phyloP scores from a whole-genome alignment of 305 asterid species.

The Rubia tinctorum region DNA sequence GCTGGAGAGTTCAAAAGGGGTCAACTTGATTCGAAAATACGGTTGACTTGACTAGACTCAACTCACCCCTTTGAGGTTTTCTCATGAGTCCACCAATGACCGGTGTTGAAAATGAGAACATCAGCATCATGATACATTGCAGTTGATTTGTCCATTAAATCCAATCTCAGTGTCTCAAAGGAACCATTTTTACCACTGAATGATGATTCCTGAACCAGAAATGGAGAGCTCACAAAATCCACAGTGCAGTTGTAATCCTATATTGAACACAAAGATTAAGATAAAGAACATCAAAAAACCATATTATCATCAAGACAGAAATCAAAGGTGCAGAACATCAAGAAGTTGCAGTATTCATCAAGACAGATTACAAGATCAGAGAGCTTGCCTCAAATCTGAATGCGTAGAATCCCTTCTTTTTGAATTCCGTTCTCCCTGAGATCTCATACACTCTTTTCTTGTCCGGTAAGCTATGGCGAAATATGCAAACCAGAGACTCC shows the following conservation, averaged over 20 bases:
- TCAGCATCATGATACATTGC: slow-evolving; percentile 91
- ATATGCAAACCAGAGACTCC: slow-evolving; percentile 92
- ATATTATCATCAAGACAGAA: not conserved
- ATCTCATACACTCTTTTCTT: slow-evolving; percentile 75
- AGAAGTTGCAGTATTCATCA: not conserved
- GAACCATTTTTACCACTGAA: slow-evolving; percentile 54
- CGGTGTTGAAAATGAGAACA: slow-evolving; percentile 78
- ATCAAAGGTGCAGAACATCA: not conserved
- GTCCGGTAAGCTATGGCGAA: slow-evolving; percentile 65
- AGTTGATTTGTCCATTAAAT: slow-evolving; percentile 74
- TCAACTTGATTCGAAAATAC: not conserved
- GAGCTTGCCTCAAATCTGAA: slow-evolving; percentile 79
- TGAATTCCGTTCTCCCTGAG: slow-evolving; percentile 83
- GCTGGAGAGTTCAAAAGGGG: not conserved
- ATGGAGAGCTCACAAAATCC: slow-evolving; percentile 88
- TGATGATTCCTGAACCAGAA: slow-evolving; percentile 70
- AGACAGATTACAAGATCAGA: slow-evolving; percentile 7
- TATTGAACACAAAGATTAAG: slow-evolving; percentile 19
- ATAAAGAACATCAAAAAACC: not conserved
- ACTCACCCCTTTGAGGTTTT: slow-evolving; percentile 89
- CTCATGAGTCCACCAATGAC: slow-evolving; percentile 99
- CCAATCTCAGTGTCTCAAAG: slow-evolving; percentile 75
- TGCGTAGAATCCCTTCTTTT: slow-evolving; percentile 88
- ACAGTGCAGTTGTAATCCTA: slow-evolving; percentile 86
- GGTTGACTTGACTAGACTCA: not conserved